Base-by-base conservation (phyloP, 139 green algal species). In the Spirogloea muscicola region DNA sequence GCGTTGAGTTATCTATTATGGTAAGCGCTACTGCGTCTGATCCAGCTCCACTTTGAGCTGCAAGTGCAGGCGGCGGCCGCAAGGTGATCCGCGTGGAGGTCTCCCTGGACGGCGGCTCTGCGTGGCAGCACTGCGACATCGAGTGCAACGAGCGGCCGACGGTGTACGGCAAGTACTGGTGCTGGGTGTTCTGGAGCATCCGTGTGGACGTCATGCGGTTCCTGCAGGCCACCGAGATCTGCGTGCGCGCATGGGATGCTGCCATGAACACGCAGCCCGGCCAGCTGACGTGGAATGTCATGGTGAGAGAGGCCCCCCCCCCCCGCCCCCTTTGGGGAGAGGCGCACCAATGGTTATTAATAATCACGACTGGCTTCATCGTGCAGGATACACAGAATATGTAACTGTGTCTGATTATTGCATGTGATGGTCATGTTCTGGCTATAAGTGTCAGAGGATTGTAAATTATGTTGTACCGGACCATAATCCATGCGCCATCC, bases 31-130 rank as follows among this genome's bases (percentile, higher is more conserved):
- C n/a, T n/a, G n/a, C n/a, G n/a, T n/a, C n/a, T n/a, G n/a, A n/a
- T n/a, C n/a, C n/a, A 93, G 71, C 88, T 98, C 74, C 94, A 91
- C 38, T n/a, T n/a, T n/a, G n/a, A n/a, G n/a, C n/a, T n/a, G n/a
- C n/a, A n/a, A n/a, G n/a, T n/a, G n/a, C 60, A 84, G 89, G 91
- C 29, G 87, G 88, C 58, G 94, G 94, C 57, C 79, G 81, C 51
- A 93, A 94, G 72, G 88, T 99, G 70, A 96, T 92, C 41, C 88
- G 94, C 38, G 86, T 88, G 3, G 94, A 99, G 88, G 77, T 99
- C 2, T 93, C 87, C 0, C 75, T 99, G 46, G 92, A 99, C 67
- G 82, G 84, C 36, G 92, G 90, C 65, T 82, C 86, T 61, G 88
- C 70, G 16, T 98, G 93, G 93, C 70, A 77, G 18, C 84, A 91